Evolutionary conservation across 1,139 yeast species (phyloP), one percentile per base, ranked within the genome.

Genomic region (Fermentozyma sake): DNA sequence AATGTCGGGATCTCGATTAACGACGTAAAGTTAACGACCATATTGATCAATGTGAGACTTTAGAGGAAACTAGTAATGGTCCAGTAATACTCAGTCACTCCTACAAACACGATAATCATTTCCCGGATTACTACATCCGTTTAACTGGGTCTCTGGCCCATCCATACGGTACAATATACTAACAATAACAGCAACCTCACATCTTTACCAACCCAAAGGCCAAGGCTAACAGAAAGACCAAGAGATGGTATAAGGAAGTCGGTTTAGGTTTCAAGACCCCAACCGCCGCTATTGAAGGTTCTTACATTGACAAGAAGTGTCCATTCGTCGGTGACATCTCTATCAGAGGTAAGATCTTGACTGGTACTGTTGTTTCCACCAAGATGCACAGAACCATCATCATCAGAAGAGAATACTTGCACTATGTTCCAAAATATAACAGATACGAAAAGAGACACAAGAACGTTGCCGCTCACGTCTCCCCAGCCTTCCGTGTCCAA

Each of bases 101-200:
- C n/a, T n/a, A n/a, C n/a, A n/a, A n/a, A n/a, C n/a, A n/a, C n/a
- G n/a, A n/a, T n/a, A n/a, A n/a, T n/a, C n/a, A n/a, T n/a, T n/a
- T n/a, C n/a, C n/a, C n/a, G n/a, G n/a, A n/a, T n/a, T n/a, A n/a
- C n/a, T n/a, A n/a, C n/a, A n/a, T n/a, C n/a, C n/a, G n/a, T n/a
- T n/a, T n/a, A n/a, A n/a, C n/a, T n/a, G n/a, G n/a, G n/a, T n/a
- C n/a, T n/a, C n/a, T n/a, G n/a, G n/a, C n/a, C n/a, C n/a, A n/a
- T n/a, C n/a, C n/a, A n/a, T n/a, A n/a, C n/a, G n/a, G n/a, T n/a
- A 60, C 67, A 32, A 18, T 22, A 39, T 37, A 65, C 84, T n/a
- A n/a, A n/a, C n/a, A n/a, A n/a, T n/a, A n/a, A n/a, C n/a, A n/a
- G 97, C 98, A 91, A 85, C 97, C 97, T 68, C 98, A 93, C 80